These are phyloP conservation scores for Bothia castanella DNA, from an alignment of 1,284 basidiomycete species.

Conservation along the genomic window DNA sequence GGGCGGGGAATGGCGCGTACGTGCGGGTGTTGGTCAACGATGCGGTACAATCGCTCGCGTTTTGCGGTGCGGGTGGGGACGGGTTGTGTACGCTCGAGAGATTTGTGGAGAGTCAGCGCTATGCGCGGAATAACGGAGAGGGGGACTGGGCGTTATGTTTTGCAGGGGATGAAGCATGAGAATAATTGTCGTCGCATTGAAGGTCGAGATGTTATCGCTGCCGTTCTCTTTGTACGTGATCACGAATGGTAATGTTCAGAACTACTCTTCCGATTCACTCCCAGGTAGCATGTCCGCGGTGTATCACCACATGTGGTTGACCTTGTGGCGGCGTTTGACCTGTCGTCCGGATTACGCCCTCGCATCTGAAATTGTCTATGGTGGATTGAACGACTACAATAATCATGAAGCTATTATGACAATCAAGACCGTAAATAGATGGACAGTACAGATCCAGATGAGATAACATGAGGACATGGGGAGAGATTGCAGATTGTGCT, in stretches of 20 bases:
- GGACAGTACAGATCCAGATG: slow-evolving; percentile 16
- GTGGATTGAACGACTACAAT: not conserved
- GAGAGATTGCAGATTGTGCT: slow-evolving; percentile 3
- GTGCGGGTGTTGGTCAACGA: slow-evolving; percentile 69
- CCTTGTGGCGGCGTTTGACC: no score
- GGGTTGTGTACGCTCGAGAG: slow-evolving; percentile 61
- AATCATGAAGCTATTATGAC: slow-evolving; percentile 1
- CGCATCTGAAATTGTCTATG: not conserved
- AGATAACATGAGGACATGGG: slow-evolving; percentile 8
- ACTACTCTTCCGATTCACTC: no score
- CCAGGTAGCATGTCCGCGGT: no score
- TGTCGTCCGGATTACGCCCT: no score
- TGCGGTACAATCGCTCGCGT: slow-evolving; percentile 56
- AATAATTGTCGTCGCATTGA: no score
- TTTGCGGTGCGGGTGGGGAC: slow-evolving; percentile 50
- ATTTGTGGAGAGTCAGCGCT: slow-evolving; percentile 71
- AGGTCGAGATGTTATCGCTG: slow-evolving; percentile 5
- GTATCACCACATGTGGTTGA: no score
- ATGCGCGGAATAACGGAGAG: slow-evolving; percentile 58
- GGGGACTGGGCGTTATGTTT: slow-evolving; percentile 65
- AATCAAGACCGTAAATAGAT: slow-evolving; percentile 17
- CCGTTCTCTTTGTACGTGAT: no score
- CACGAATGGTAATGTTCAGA: no score
- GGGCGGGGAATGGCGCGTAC: slow-evolving; percentile 39
- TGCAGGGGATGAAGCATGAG: not conserved